Evolutionary conservation across 805 yeast species (phyloP).

Genomic region (Monosporozyma siamensis): DNA sequence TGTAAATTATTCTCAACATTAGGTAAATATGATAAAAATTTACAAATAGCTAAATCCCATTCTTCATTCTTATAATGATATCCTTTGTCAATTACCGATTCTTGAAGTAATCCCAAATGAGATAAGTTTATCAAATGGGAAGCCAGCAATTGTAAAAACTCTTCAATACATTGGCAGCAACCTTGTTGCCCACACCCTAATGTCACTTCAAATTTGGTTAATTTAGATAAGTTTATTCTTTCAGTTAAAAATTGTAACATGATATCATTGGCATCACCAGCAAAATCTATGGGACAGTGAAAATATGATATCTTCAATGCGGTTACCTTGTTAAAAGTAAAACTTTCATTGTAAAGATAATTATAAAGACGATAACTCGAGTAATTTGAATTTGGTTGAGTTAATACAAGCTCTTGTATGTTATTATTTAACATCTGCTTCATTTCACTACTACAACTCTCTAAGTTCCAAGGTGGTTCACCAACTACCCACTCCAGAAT

Average conservation of each 20-base stretch:
- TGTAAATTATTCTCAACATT: conserved; percentile 25
- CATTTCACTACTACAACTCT: neutral
- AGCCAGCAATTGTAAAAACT: conserved; percentile 33
- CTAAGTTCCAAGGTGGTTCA: neutral
- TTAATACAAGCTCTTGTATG: conserved; percentile 14
- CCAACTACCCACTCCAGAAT: neutral
- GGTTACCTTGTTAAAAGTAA: conserved; percentile 18
- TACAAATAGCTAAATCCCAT: conserved; percentile 44
- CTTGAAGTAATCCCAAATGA: conserved; percentile 27
- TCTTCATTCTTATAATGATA: conserved; percentile 42
- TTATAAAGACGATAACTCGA: conserved; percentile 33
- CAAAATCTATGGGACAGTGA: conserved; percentile 39
- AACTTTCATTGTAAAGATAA: conserved; percentile 4
- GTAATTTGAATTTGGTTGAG: conserved; percentile 29
- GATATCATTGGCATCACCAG: conserved; percentile 27
- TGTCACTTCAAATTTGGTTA: conserved; percentile 40
- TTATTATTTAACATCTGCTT: neutral
- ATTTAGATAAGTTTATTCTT: conserved; percentile 22
- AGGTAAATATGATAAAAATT: conserved; percentile 34
- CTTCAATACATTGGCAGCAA: conserved; percentile 38
- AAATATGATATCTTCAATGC: conserved; percentile 36
- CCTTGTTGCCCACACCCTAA: conserved; percentile 43
- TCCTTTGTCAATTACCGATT: conserved; percentile 26
- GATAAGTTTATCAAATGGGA: conserved; percentile 23
- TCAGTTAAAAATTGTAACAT: conserved; percentile 22